Evolutionary conservation across 139 green algal genomes (phyloP).

Genomic region (Marvania coccoides): DNA sequence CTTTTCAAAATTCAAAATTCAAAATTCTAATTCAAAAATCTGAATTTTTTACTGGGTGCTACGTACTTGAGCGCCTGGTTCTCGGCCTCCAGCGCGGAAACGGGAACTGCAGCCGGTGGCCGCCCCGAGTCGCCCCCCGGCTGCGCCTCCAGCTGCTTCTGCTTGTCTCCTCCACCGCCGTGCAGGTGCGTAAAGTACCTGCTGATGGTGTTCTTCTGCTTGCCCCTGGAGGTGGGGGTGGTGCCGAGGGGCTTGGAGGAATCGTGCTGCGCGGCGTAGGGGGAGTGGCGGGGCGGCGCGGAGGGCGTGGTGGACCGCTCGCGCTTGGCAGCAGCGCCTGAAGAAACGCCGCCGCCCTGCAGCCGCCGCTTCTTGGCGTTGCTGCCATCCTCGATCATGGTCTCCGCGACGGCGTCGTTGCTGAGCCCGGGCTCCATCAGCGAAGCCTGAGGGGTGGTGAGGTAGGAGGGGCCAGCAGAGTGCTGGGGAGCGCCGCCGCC

Average conservation of each 20-base stretch:
- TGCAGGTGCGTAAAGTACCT: constrained; percentile 8
- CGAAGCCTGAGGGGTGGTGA: background rate
- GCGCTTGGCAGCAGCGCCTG: background rate
- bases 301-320: background rate
- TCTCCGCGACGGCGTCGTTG: background rate
- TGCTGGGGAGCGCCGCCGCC: background rate
- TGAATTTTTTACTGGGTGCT: too few relatives aligned
- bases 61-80: too few relatives aligned
- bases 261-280: background rate
- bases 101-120: too few relatives aligned
- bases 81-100: too few relatives aligned
- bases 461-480: background rate
- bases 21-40: too few relatives aligned
- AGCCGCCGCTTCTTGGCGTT: background rate
- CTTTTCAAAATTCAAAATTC: too few relatives aligned
- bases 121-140: too few relatives aligned
- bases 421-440: background rate
- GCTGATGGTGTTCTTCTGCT: constrained; percentile 28
- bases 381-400: background rate
- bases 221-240: constrained; percentile 16
- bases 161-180: background rate
- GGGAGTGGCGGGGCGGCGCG: background rate
- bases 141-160: background rate
- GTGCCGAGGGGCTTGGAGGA: background rate
- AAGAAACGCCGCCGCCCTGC: background rate